phyloP scores from a whole-genome alignment of 495 filamentous ascomycete species.

The Viridothelium virens region DNA sequence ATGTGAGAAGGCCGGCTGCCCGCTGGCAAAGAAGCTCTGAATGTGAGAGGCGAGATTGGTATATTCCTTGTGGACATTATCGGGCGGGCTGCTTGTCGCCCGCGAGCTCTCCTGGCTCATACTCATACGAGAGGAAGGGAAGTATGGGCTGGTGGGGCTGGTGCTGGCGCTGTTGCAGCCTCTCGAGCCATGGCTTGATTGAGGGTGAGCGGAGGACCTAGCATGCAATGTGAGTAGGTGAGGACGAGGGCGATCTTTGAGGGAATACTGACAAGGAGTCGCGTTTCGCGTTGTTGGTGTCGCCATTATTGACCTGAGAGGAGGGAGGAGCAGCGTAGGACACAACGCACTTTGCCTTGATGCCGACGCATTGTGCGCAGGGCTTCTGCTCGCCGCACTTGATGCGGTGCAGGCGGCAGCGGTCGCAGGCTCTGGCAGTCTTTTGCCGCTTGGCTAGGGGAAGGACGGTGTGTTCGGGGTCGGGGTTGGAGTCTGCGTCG shows the following conservation, averaged over 20 bases:
- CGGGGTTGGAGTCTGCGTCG: slow-evolving; percentile 4
- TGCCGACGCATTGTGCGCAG: slow-evolving; percentile 9
- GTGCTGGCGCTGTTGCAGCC: slow-evolving; percentile 7
- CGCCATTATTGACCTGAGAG: slow-evolving; percentile 6
- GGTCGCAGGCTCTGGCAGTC: slow-evolving; percentile 7
- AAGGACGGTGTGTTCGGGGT: slow-evolving; percentile 10
- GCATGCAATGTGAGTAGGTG: background rate
- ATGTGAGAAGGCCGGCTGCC: slow-evolving; percentile 5
- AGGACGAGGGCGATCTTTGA: background rate
- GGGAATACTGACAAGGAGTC: slow-evolving; percentile 1
- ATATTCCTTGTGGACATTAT: slow-evolving; percentile 10
- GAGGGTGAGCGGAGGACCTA: slow-evolving; percentile 6
- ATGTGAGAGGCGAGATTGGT: slow-evolving; percentile 9
- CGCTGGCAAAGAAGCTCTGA: slow-evolving; percentile 10
- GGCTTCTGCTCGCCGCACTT: slow-evolving; percentile 9
- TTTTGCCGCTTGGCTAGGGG: slow-evolving; percentile 8
- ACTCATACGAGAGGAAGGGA: slow-evolving; percentile 9
- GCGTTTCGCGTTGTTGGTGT: background rate
- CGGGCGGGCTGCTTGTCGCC: slow-evolving; percentile 2
- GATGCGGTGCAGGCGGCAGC: slow-evolving; percentile 9
- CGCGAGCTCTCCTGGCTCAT: slow-evolving; percentile 9
- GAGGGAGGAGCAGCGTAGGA: slow-evolving; percentile 1
- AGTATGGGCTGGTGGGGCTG: background rate
- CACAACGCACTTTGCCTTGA: slow-evolving; percentile 8
- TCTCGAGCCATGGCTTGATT: slow-evolving; percentile 4